Evolutionary conservation across 768 basidiomycete species (phyloP), one percentile per base, ranked within the genome.

Genomic region (Botryobasidium botryosum): DNA sequence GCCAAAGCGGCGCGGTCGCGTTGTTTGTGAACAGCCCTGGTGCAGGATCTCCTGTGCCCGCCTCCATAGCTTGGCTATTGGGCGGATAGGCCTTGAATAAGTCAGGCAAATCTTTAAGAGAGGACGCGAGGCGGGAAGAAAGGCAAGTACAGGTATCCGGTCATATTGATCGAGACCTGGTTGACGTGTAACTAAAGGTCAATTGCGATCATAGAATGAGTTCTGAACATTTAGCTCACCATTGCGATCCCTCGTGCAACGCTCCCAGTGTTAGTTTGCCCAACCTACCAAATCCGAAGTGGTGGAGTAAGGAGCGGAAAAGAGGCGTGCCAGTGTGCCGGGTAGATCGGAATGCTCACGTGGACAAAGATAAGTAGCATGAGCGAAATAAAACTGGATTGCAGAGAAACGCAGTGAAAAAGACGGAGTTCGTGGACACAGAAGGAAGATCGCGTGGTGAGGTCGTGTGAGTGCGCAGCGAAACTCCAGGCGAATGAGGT

Each of bases 341-440:
- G 15, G 24, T 13, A 6, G 35, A n/a, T n/a, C n/a, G n/a, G n/a
- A n/a, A n/a, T n/a, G 40, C 51, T 33, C 38, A 50, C 51, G 44
- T 52, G 50, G 15, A 49, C 51, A 33, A 52, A 50, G 21, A 52
- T 47, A 27, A 52, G 45, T 25, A 52, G 31, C 10, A 52, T 27
- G 6, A 48, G 24, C 17, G 51, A 45, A 17, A 36, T 43, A 18
- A 47, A 47, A n/a, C 51, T 52, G 43, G 8, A 40, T 29, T 46
- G 24, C 36, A 40, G 37, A n/a, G n/a, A n/a, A n/a, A n/a, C n/a
- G n/a, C n/a, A n/a, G n/a, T n/a, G n/a, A n/a, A n/a, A n/a, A n/a
- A n/a, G n/a, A n/a, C n/a, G n/a, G n/a, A n/a, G n/a, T n/a, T n/a
- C n/a, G n/a, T n/a, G n/a, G n/a, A n/a, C n/a, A n/a, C n/a, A n/a